phyloP scores from a whole-genome alignment of 768 basidiomycete species.

The Leccinellum rugosiceps region DNA sequence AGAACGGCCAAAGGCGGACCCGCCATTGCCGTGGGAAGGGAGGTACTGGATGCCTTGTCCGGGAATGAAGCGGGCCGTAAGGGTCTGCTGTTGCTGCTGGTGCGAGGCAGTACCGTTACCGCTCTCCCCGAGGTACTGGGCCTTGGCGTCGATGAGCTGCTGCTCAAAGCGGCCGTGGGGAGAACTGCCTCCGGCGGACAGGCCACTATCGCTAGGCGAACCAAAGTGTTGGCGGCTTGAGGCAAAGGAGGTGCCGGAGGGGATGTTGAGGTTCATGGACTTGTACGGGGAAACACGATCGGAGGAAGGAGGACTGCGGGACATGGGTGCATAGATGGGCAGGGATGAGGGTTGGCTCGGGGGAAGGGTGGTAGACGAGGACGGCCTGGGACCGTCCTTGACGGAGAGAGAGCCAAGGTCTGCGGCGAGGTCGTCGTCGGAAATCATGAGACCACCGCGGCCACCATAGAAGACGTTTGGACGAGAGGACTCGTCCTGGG shows the following conservation, averaged over 20 bases:
- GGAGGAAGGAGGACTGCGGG: constrained; percentile 56
- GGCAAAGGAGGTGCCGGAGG: constrained; percentile 40
- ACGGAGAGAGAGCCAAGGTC: constrained; percentile 65
- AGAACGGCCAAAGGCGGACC: constrained; percentile 37
- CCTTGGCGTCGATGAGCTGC: constrained; percentile 40
- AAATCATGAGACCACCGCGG: constrained; percentile 62
- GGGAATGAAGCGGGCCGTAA: constrained; percentile 61
- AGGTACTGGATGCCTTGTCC: constrained; percentile 64
- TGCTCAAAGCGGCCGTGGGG: constrained; percentile 46
- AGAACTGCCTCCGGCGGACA: constrained; percentile 52
- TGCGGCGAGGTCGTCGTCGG: constrained; percentile 77
- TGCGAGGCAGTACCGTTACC: constrained; percentile 19
- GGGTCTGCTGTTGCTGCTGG: constrained; percentile 26
- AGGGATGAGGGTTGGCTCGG: constrained; percentile 72
- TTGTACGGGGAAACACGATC: constrained; percentile 57
- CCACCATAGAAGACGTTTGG: constrained; percentile 38
- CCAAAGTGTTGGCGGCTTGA: constrained; percentile 45
- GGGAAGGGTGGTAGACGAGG: constrained; percentile 46
- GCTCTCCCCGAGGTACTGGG: constrained; percentile 28
- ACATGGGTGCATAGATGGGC: constrained; percentile 70
- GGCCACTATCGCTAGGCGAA: constrained; percentile 62
- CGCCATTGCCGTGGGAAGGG: constrained; percentile 33
- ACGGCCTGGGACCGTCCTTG: constrained; percentile 29
- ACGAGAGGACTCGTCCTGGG: constrained; percentile 37
- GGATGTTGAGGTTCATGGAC: constrained; percentile 59